phyloP scores from a whole-genome alignment of 164 flowering plant genomes.

The Sextonia rubra region DNA sequence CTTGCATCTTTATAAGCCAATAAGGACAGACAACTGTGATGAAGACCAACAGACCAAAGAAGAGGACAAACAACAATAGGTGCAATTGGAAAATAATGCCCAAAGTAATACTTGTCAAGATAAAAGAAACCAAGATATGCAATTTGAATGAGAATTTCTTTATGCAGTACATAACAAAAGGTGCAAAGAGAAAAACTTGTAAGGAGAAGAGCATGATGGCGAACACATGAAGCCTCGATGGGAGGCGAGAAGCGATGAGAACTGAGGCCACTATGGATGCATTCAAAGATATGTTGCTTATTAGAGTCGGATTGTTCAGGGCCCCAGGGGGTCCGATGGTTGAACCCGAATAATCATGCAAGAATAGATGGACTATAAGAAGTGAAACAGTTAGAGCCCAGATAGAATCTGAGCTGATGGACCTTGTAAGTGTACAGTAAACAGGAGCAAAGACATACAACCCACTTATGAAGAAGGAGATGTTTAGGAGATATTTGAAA shows the following conservation, averaged over 20 bases:
- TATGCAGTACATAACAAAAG: slow-evolving; percentile 68
- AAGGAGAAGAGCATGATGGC: slow-evolving; percentile 84
- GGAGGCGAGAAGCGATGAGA: slow-evolving; percentile 86
- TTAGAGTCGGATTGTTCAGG: slow-evolving; percentile 61
- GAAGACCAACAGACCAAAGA: slow-evolving; percentile 55
- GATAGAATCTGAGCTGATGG: slow-evolving; percentile 92
- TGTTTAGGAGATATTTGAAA: slow-evolving; percentile 51
- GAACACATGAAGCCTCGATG: slow-evolving; percentile 81
- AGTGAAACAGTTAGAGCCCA: slow-evolving; percentile 78
- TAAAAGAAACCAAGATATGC: slow-evolving; percentile 64
- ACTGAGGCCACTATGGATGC: slow-evolving; percentile 94
- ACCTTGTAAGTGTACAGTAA: slow-evolving; percentile 77
- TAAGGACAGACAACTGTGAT: slow-evolving; percentile 79
- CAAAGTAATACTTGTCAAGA: slow-evolving; percentile 53
- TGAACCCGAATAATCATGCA: slow-evolving; percentile 85
- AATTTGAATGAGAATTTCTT: slow-evolving; percentile 65
- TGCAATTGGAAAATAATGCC: slow-evolving; percentile 51
- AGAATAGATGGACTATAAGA: slow-evolving; percentile 74
- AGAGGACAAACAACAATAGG: slow-evolving; percentile 42
- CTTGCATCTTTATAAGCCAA: slow-evolving; percentile 87
- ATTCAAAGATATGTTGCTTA: slow-evolving; percentile 77
- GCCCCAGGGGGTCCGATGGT: slow-evolving; percentile 73
- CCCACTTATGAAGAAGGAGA: slow-evolving; percentile 70
- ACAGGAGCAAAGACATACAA: slow-evolving; percentile 78
- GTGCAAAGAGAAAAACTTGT: slow-evolving; percentile 90